Evolutionary conservation across 1,139 yeast species (phyloP).

Genomic region (Casaregolazyma lundiana): DNA sequence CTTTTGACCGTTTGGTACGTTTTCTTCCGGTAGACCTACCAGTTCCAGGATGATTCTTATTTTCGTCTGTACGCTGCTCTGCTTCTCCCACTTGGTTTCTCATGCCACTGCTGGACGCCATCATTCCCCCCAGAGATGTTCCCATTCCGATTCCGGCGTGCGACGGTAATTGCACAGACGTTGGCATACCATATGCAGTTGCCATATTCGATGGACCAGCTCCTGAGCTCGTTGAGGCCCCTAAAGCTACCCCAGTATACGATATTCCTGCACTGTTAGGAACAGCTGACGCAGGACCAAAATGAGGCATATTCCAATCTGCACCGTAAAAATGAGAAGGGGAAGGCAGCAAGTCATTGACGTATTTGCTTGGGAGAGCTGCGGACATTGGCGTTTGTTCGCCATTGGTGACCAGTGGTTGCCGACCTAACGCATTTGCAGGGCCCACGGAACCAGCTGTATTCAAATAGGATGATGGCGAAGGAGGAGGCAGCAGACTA

Average conservation of each 20-base stretch:
- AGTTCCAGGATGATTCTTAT: not conserved
- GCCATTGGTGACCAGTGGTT: constrained; percentile 26
- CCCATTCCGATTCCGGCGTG: constrained; percentile 14
- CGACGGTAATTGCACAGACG: constrained; percentile 4
- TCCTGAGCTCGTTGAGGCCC: constrained; percentile 3
- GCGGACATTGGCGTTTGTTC: constrained; percentile 41
- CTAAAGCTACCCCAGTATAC: not conserved
- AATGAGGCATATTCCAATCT: constrained; percentile 31
- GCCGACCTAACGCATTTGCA: constrained; percentile 34
- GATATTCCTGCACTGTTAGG: not conserved
- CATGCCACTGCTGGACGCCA: constrained; percentile 1
- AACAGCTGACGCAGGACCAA: constrained; percentile 22
- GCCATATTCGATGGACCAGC: constrained; percentile 7
- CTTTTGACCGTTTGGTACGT: not conserved
- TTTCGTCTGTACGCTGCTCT: not conserved
- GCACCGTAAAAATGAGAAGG: constrained; percentile 38
- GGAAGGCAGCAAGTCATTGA: constrained; percentile 39
- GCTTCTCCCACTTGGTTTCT: not conserved
- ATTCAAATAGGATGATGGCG: constrained; percentile 25
- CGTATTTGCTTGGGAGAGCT: constrained; percentile 37
- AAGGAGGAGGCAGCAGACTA: constrained; percentile 25
- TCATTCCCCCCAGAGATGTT: constrained; percentile 14
- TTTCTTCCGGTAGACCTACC: not conserved
- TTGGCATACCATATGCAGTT: constrained; percentile 2
- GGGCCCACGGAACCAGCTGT: constrained; percentile 26